Evolutionary conservation across 225 moss, liverwort and hornwort genomes (phyloP).

Genomic region (Marchantia polymorpha): DNA sequence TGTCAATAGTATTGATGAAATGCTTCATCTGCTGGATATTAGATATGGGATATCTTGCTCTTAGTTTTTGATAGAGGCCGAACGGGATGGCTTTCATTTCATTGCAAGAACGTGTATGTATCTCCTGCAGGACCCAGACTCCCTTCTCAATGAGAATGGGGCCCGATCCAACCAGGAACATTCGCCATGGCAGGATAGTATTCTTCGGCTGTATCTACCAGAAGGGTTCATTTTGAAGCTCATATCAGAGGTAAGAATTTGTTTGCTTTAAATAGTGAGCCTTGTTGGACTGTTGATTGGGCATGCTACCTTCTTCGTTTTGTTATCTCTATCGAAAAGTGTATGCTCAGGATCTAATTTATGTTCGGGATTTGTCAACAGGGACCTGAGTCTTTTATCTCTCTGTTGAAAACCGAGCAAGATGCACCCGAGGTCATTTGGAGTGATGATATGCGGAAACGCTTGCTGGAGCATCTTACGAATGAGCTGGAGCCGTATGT

Average conservation of each 20-base stretch:
- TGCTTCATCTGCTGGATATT: too few species aligned
- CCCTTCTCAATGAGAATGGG: conserved; percentile 47
- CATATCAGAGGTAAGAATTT: conserved; percentile 61
- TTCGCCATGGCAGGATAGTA: conserved; percentile 81
- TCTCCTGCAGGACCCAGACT: conserved; percentile 56
- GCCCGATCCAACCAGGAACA: conserved; percentile 47
- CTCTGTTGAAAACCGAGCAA: conserved; percentile 72
- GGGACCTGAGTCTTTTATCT: conserved; percentile 87
- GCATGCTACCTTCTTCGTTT: background rate
- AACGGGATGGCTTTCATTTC: background rate
- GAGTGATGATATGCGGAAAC: conserved; percentile 85
- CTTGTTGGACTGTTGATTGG: background rate
- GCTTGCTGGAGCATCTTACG: conserved; percentile 79
- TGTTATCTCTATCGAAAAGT: background rate
- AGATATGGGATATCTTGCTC: too few species aligned
- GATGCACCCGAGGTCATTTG: conserved; percentile 93
- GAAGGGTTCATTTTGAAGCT: conserved; percentile 94
- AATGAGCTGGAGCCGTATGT: conserved; percentile 90
- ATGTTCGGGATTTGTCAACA: conserved; percentile 22
- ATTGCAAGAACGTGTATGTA: background rate
- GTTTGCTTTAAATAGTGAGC: background rate
- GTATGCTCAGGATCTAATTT: background rate
- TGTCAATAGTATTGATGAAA: too few species aligned
- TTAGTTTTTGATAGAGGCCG: background rate
- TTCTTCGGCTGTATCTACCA: conserved; percentile 79